Evolutionary conservation across 192 early-diverging fungal species (phyloP), one percentile per base, ranked within the genome.

Genomic region (Tieghemiomyces parasiticus): DNA sequence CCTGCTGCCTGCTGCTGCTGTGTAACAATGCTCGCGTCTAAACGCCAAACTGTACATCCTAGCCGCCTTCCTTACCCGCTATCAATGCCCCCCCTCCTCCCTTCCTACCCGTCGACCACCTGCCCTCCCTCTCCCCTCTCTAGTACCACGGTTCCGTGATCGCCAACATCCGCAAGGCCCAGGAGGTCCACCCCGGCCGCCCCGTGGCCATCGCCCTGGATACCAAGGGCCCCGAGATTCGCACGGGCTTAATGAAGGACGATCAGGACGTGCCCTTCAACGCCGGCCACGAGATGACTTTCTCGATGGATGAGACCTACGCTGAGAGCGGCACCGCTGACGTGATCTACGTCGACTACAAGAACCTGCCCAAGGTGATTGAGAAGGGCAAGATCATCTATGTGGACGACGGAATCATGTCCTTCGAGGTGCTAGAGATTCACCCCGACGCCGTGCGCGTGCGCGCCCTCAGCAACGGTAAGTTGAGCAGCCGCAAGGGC

Each of bases 371-470:
- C 62, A 82, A 81, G 64, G 87, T 87, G 35, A 83, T 91, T 45
- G 72, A 77, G 12, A 74, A 78, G 4, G 87, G 83, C 56, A 84
- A 84, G 70, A 73, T 71, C 28, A 88, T 91, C 65, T 91, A 84
- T 61, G 82, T 98, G 35, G 95, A 98, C 65, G 95, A 98, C 70
- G 95, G 95, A 46, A 84, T 93, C 53, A 77, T 98, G 65, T 89
- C 89, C 61, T 98, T 98, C 64, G 84, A 88, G 61, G 95, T 98
- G 16, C 72, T 93, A 31, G 85, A 87, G 65, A 70, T 77, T 48
- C 33, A 66, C 26, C 73, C 72, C n/a, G 68, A 73, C 47, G 62
- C 67, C 31, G 74, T 90, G 60, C 78, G 68, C 55, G 88, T 88
- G n/a, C 75, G 79, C 32, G 86, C 86, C 14, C 66, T 83, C 60